phyloP scores from a whole-genome alignment of 345 rosid species.

The Leavenworthia alabamica region DNA sequence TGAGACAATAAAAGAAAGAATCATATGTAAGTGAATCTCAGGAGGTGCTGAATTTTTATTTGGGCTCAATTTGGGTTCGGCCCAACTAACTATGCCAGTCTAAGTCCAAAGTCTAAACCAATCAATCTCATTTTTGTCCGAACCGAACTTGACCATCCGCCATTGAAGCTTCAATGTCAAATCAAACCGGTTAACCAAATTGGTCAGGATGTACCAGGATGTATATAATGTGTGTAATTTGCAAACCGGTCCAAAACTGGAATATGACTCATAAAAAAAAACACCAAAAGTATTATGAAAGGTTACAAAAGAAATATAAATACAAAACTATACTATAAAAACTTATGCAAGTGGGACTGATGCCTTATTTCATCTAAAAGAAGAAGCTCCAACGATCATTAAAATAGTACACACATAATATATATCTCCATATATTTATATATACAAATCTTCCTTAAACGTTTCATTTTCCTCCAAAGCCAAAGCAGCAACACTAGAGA shows the following conservation, averaged over 20 bases:
- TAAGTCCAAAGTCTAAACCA: no score
- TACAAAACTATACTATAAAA: slow-evolving; percentile 8
- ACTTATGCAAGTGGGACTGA: slow-evolving; percentile 5
- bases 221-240: slow-evolving; percentile 8
- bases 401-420: slow-evolving; percentile 4
- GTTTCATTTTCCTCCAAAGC: slow-evolving; percentile 44
- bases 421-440: slow-evolving; percentile 23
- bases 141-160: no score
- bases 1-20: background rate
- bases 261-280: slow-evolving; percentile 3
- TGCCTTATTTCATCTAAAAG: slow-evolving; percentile 17
- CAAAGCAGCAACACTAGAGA: slow-evolving; percentile 34
- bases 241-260: slow-evolving; percentile 8
- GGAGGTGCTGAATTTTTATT: background rate
- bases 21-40: background rate
- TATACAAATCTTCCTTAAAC: slow-evolving; percentile 6
- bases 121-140: no score
- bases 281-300: background rate
- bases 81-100: no score
- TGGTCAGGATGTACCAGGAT: background rate
- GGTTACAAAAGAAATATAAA: background rate
- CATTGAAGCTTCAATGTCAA: no score
- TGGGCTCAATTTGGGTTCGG: no score
- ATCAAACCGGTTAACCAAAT: background rate
- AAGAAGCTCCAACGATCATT: background rate